phyloP scores from a whole-genome alignment of 352 stramenopile genomes.

The Phytopythium helicoides region DNA sequence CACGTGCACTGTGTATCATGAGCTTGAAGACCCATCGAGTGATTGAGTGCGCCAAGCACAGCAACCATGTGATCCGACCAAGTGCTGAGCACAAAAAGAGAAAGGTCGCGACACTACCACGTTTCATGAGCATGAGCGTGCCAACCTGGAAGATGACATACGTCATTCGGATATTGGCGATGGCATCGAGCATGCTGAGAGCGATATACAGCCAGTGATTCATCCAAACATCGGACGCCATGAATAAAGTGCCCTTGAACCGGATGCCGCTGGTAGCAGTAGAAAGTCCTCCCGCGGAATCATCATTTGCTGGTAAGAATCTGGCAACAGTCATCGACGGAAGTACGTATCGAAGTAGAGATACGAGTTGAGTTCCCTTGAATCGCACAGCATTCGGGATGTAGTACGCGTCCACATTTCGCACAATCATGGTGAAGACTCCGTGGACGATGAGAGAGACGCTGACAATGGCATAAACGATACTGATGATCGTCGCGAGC shows the following conservation, averaged over 20 bases:
- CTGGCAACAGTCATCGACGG: constrained; percentile 10
- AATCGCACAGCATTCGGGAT: constrained; percentile 12
- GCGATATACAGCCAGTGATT: constrained; percentile 46
- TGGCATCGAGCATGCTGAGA: constrained; percentile 32
- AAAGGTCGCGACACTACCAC: constrained; percentile 25
- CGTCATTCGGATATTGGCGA: constrained; percentile 25
- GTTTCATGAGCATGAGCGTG: constrained; percentile 29
- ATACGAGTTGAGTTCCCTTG: neutral
- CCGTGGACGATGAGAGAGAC: constrained; percentile 19
- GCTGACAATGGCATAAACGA: constrained; percentile 25
- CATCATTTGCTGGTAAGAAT: neutral
- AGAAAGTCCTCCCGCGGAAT: neutral
- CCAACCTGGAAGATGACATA: constrained; percentile 31
- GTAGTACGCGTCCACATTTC: constrained; percentile 7
- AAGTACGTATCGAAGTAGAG: constrained; percentile 1
- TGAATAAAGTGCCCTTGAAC: constrained; percentile 22
- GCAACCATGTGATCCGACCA: constrained; percentile 29
- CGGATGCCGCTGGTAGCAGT: constrained; percentile 7
- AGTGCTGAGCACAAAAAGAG: constrained; percentile 31
- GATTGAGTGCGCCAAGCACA: constrained; percentile 30
- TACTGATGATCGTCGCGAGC: constrained; percentile 13
- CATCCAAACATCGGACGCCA: constrained; percentile 40
- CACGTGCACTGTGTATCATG: constrained; percentile 3
- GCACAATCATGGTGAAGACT: constrained; percentile 6
- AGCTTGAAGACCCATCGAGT: constrained; percentile 13